A percentile compares a stretch with the other conserved stretches of the same genome.
Conservation (phyloP, 768 basidiomycete genomes). For the Suillus clintonianus region DNA sequence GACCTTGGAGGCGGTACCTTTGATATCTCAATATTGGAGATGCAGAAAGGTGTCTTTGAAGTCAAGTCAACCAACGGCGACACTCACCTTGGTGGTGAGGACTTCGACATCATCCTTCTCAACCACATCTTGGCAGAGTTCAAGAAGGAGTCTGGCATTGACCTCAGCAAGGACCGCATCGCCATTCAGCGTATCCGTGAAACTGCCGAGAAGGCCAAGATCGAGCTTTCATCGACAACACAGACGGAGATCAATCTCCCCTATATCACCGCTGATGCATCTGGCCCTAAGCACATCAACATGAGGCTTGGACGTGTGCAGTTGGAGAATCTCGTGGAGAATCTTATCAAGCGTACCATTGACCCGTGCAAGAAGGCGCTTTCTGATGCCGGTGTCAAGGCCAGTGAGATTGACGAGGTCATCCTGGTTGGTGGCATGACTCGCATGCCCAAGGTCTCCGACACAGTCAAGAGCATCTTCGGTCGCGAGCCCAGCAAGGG, state of each 20-base stretch:
- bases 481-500: conserved; percentile 98
- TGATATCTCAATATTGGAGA: conserved; percentile 99
- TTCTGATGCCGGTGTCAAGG: conserved; percentile 89
- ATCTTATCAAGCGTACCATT: conserved; percentile 85
- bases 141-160: conserved; percentile 88
- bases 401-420: conserved; percentile 92
- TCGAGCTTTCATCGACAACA: conserved; percentile 90
- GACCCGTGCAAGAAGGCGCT: conserved; percentile 98
- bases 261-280: conserved; percentile 95
- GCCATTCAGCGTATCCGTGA: conserved; percentile 99
- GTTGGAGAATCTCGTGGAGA: conserved; percentile 83
- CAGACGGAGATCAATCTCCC: conserved; percentile 98
- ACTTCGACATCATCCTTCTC: conserved; percentile 92
- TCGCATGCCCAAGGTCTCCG: conserved; percentile 94
- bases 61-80: conserved; percentile 99
- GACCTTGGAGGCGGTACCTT: conserved; percentile 98
- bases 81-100: conserved; percentile 96
- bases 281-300: conserved; percentile 98
- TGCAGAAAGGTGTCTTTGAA: conserved; percentile 99
- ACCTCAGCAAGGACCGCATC: conserved; percentile 86
- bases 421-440: conserved; percentile 99
- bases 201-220: conserved; percentile 99
- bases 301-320: conserved; percentile 82
- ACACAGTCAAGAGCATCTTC: conserved; percentile 86
- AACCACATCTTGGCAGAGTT: conserved; percentile 86